Evolutionary conservation across 345 rosid species (phyloP), one percentile per base, ranked within the genome.

Genomic region (Moricandia arvensis): DNA sequence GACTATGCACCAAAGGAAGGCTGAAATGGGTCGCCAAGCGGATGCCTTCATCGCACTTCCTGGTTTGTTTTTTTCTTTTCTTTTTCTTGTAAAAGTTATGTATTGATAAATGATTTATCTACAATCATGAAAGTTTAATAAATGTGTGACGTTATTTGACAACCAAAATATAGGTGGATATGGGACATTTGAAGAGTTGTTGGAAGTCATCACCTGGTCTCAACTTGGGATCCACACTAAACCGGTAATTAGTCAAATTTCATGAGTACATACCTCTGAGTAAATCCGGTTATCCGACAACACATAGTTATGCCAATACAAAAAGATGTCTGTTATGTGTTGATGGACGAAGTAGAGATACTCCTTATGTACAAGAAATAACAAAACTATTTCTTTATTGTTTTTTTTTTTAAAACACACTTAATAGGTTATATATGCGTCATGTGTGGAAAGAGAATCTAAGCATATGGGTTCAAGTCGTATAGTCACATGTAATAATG

Each of bases 21-120:
- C 96, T 18, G 96, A 91, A 79, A 91, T 91, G 97, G 85, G 87
- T 59, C 91, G 96, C 24, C 91, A 87, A 79, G 96, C 97, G 0
- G 96, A 94, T 73, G 98, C 97, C 41, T 94, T 94, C 81, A 85
- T 94, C 5, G 97, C 97, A 7, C 91, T 94, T 13, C 98, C 98
- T 18, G 98, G 97, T 91, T 69, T 68, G 62, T 15, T 31, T 24
- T 26, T 5, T 12, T 15, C 7, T 34, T 5, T 21, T n/a, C n/a
- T 41, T 43, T 43, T 4, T 45, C 17, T 45, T 45, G 17, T 45
- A 45, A 45, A 41, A 45, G 53, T 11, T 43, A n/a, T 13, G 53
- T n/a, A 45, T 43, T 5, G 5, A 43, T 57, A 26, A 57, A 57
- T 26, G 15, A 55, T 11, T 4, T 58, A 63, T 57, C 31, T 68